Evolutionary conservation across 2,329 filamentous ascomycete genomes (phyloP), one percentile per base, ranked within the genome.

Genomic region (Nannizziopsis barbatae): DNA sequence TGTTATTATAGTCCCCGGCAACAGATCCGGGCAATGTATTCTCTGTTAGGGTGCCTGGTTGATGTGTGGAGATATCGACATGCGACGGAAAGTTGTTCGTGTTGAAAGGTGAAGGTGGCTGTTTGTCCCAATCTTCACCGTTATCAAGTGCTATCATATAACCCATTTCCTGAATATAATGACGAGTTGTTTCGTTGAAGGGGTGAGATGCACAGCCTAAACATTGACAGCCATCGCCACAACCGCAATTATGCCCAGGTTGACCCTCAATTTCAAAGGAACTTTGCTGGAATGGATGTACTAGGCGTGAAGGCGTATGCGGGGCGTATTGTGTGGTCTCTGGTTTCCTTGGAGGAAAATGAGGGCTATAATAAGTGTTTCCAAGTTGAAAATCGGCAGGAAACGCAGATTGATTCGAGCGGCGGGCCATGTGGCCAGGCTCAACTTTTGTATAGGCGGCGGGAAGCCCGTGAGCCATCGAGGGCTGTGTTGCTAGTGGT

Each of bases 21-120:
- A 84, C 36, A 95, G 71, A 5, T 86, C 89, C 66, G 95, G 88
- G 11, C 96, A 75, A 45, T 84, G 84, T 5, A 86, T 90, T 47
- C 17, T 51, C 55, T 27, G 58, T 53, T 3, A 55, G 53, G 48
- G n/a, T 9, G 20, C 14, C 48, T 42, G 12, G 33, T 49, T 18
- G 17, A 42, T 41, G 36, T 14, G 30, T 40, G 20, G 46, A 35
- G 2, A 22, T 27, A 10, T 36, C 45, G 7, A 44, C 20, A 32
- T 12, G 18, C 12, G 20, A 11, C 9, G 56, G 55, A 37, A 57
- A 53, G 46, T 40, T n/a, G 45, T 53, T 53, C 5, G 47, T 53
- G 18, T 53, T 50, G 22, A 58, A 60, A 12, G 57, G 46, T 3
- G 58, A 50, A 30, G 17, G 14, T 55, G 41, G 27, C 51, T 56